phyloP scores from a whole-genome alignment of 2,329 filamentous ascomycete genomes.

The Aspergillus ochraceoroseus region DNA sequence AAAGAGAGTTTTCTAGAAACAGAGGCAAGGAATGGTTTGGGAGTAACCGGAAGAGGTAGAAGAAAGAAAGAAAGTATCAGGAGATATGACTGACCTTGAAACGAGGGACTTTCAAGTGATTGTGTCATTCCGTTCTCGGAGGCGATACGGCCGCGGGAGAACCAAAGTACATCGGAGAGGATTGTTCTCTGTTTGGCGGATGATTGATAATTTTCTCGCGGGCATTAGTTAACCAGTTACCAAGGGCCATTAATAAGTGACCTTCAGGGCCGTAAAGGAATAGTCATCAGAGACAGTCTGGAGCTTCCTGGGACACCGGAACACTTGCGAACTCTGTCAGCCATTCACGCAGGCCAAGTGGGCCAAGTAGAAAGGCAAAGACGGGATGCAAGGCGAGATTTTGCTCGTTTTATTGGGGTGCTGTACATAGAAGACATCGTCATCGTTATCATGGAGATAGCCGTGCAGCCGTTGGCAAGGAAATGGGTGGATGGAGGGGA shows the following conservation, averaged over 20 bases:
- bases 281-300: background rate
- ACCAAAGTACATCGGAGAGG: too few species aligned
- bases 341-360: conserved; percentile 6
- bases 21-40: background rate
- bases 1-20: too few species aligned
- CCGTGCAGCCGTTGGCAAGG: too few species aligned
- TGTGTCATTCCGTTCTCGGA: too few species aligned
- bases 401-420: conserved; percentile 4
- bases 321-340: conserved; percentile 6
- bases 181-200: too few species aligned
- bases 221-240: too few species aligned
- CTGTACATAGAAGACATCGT: background rate
- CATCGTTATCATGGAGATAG: too few species aligned
- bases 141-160: too few species aligned
- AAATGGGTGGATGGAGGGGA: background rate
- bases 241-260: conserved; percentile 10
- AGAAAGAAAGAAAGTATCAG: background rate
- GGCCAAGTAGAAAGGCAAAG: conserved; percentile 13
- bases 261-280: too few species aligned
- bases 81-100: too few species aligned
- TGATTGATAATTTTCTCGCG: too few species aligned
- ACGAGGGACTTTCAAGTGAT: too few species aligned
- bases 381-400: conserved; percentile 10
- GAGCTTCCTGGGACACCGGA: conserved; percentile 5
- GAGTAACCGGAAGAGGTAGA: background rate